Percentiles rank a stretch among this genome's conserved stretches.
These are phyloP conservation scores for Orbilia brochopaga DNA, from an alignment of 2,329 filamentous ascomycete genomes.

Conservation along the genomic window DNA sequence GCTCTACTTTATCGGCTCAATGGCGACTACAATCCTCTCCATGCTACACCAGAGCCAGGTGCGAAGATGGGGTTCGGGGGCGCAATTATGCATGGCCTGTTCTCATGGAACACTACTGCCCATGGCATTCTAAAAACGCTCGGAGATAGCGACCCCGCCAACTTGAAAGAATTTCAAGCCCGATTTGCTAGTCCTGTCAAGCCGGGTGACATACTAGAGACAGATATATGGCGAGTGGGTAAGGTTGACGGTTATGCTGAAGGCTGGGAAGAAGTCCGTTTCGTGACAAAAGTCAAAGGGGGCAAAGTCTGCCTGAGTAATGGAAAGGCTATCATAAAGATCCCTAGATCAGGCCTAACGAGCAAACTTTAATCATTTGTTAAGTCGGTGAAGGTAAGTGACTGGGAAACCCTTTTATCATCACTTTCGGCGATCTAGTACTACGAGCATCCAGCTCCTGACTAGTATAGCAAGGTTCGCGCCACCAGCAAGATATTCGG, in stretches of 20 bases:
- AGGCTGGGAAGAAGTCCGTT: conserved; percentile 82
- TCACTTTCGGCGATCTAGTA: too few species aligned
- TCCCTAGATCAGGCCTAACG: conserved; percentile 62
- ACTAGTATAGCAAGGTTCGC: too few species aligned
- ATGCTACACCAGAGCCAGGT: conserved; percentile 83
- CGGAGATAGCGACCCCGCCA: conserved; percentile 77
- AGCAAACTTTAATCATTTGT: conserved; percentile 66
- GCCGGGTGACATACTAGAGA: conserved; percentile 80
- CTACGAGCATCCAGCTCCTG: too few species aligned
- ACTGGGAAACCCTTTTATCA: too few species aligned
- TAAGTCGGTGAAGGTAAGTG: too few species aligned
- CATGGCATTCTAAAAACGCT: conserved; percentile 75
- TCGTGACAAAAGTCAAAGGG: conserved; percentile 72
- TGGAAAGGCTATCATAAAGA: conserved; percentile 78
- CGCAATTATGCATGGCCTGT: conserved; percentile 86
- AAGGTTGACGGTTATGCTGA: conserved; percentile 63
- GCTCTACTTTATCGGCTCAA: conserved; percentile 78
- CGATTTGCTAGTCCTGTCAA: conserved; percentile 84
- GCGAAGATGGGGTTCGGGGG: conserved; percentile 90
- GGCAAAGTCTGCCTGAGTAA: conserved; percentile 88
- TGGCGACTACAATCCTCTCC: conserved; percentile 92
- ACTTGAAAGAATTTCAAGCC: conserved; percentile 86
- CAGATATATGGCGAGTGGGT: conserved; percentile 80
- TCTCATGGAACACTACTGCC: conserved; percentile 80
- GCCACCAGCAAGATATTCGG: too few species aligned